Evolutionary conservation across 352 stramenopile genomes (phyloP), one percentile per base, ranked within the genome.

Genomic region (Globisporangium camurandrum): DNA sequence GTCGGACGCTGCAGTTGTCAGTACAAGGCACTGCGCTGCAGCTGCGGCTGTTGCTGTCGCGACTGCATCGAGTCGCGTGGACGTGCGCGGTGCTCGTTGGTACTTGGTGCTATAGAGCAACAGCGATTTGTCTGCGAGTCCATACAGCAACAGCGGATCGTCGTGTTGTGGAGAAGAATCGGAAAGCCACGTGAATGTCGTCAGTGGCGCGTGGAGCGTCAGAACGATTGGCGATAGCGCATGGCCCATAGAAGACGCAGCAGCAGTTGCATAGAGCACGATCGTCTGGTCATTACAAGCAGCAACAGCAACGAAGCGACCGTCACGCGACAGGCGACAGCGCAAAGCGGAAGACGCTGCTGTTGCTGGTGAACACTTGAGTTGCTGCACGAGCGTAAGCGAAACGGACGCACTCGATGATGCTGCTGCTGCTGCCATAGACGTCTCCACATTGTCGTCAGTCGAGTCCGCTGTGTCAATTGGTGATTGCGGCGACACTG

Each of bases 81-180:
- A 34, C 8, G 30, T 34, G 30, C 30, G 14, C 30, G 30, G 14
- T 34, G n/a, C n/a, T n/a, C 27, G 46, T 16, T 51, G 34, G 17
- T 26, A 34, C 24, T 39, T n/a, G 16, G 51, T 33, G 22, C 36
- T 26, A 14, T 44, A 40, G 3, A 59, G 14, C 6, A 52, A 20
- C 16, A 60, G 22, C 0, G 54, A 54, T 17, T 47, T 47, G 26
- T 60, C 54, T 1, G 33, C 54, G 9, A 60, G 33, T 9, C 24
- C 54, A 38, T 38, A 55, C 16, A 36, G 10, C 41, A 27, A 20
- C 9, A 36, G 3, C 40, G 19, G 44, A 14, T 16, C 4, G 11
- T 20, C 10, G 11, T 9, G 19, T 9, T 9, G 30, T 34, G 8
- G 30, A 34, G 30, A 14, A 12, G 8, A 34, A 12, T 12, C 14